Evolutionary conservation across 192 early-diverging fungal species (phyloP).

Genomic region (Coemansia sp.): DNA sequence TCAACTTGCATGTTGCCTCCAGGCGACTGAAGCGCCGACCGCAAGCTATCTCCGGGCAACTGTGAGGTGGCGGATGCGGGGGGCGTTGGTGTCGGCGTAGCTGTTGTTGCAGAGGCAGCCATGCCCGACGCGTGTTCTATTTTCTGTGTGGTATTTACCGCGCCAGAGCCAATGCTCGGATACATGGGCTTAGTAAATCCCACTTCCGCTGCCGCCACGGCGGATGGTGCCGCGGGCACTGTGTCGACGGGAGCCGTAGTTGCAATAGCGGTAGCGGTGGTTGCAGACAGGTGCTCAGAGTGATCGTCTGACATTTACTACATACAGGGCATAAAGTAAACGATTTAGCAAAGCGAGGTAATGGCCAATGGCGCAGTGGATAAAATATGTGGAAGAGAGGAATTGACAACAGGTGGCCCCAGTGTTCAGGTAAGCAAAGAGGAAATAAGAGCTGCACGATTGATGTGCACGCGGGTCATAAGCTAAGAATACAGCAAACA

Average conservation of each 20-base stretch:
- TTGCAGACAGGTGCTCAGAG: constrained; percentile 19
- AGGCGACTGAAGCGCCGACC: background rate
- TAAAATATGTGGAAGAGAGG: background rate
- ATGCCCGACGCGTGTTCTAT: background rate
- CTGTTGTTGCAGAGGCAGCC: constrained; percentile 3
- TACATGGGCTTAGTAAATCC: constrained; percentile 1
- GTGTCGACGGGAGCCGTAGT: constrained; percentile 3
- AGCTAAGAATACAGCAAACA: background rate
- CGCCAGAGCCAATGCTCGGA: background rate
- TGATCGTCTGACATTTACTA: constrained; percentile 55
- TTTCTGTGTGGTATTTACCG: background rate
- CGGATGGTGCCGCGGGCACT: constrained; percentile 6
- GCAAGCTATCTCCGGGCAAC: background rate
- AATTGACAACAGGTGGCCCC: background rate
- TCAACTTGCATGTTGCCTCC: constrained; percentile 4
- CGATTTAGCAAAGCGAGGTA: background rate
- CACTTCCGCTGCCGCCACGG: background rate
- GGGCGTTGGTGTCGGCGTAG: background rate
- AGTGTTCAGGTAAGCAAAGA: constrained; percentile 9
- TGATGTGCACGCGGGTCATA: background rate
- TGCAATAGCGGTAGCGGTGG: constrained; percentile 1
- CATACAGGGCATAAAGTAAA: constrained; percentile 10
- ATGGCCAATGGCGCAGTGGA: background rate
- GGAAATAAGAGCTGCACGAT: background rate
- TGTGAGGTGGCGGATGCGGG: background rate